phyloP scores from a whole-genome alignment of 306 rosid species.

The Rubus idaeus region DNA sequence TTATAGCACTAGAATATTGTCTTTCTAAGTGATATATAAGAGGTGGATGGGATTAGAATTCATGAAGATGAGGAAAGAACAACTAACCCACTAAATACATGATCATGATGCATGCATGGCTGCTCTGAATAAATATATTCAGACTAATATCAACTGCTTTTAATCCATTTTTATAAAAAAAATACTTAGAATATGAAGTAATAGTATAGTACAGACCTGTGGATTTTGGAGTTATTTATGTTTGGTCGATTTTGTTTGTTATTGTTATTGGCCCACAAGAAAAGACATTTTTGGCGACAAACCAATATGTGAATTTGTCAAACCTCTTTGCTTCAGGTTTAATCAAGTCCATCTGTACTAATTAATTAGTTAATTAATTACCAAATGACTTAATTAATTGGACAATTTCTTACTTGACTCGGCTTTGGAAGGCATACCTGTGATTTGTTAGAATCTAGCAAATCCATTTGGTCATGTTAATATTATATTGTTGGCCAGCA shows the following conservation, averaged over 20 bases:
- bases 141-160: background rate
- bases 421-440: background rate
- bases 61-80: conserved; percentile 41
- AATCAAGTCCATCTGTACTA: background rate
- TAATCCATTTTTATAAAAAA: background rate
- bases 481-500: background rate
- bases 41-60: background rate
- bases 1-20: too few species aligned
- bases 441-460: background rate
- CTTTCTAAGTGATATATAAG: background rate
- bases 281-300: conserved; percentile 1
- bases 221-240: background rate
- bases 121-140: conserved; percentile 1
- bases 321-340: background rate
- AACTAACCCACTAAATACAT: conserved; percentile 35
- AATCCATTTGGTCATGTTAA: background rate
- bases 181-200: background rate
- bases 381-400: background rate
- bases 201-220: background rate
- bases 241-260: conserved; percentile 4
- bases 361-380: background rate
- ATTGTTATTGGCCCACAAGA: conserved; percentile 14
- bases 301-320: conserved; percentile 6
- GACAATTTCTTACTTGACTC: background rate
- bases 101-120: conserved; percentile 4